Evolutionary conservation across 73 alveolate genomes (phyloP).

Genomic region (Symbiodinium pilosum): DNA sequence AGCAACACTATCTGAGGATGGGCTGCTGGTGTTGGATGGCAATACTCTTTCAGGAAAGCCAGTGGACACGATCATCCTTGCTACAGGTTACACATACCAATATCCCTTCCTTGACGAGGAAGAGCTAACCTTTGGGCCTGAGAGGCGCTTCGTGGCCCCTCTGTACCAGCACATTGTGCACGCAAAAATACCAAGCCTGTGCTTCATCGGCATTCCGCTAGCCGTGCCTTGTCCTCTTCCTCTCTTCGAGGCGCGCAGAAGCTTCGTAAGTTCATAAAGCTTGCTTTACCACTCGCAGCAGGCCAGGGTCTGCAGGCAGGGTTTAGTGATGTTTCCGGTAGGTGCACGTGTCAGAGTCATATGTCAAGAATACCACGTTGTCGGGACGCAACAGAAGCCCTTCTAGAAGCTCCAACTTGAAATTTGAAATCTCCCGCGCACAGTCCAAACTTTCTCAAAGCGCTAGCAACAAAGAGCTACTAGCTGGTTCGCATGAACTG

Average conservation of each 20-base stretch:
- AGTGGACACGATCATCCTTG: constrained; percentile 50
- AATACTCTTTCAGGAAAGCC: constrained; percentile 20
- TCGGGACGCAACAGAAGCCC: too few species aligned
- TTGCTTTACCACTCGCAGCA: too few species aligned
- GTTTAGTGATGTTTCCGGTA: too few species aligned
- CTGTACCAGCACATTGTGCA: constrained; percentile 73
- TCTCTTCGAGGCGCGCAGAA: constrained; percentile 58
- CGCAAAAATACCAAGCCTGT: constrained; percentile 21
- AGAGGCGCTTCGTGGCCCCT: constrained; percentile 54
- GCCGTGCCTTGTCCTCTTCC: constrained; percentile 72
- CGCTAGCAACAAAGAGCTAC: too few species aligned
- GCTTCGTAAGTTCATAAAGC: background rate
- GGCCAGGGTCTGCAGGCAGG: too few species aligned
- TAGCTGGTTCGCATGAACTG: too few species aligned
- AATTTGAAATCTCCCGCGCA: too few species aligned
- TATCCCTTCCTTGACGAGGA: constrained; percentile 85
- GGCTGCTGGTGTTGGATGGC: background rate
- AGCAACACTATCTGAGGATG: constrained; percentile 3
- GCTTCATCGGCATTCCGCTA: constrained; percentile 51
- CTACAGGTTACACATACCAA: constrained; percentile 65
- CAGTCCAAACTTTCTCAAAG: too few species aligned
- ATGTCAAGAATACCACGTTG: too few species aligned
- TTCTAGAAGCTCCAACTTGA: too few species aligned
- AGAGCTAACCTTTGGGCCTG: constrained; percentile 29
- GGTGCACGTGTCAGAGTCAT: too few species aligned